These are phyloP conservation scores for Hymenoscyphus repandus DNA, from an alignment of 2,329 filamentous ascomycete genomes.

Conservation along the genomic window DNA sequence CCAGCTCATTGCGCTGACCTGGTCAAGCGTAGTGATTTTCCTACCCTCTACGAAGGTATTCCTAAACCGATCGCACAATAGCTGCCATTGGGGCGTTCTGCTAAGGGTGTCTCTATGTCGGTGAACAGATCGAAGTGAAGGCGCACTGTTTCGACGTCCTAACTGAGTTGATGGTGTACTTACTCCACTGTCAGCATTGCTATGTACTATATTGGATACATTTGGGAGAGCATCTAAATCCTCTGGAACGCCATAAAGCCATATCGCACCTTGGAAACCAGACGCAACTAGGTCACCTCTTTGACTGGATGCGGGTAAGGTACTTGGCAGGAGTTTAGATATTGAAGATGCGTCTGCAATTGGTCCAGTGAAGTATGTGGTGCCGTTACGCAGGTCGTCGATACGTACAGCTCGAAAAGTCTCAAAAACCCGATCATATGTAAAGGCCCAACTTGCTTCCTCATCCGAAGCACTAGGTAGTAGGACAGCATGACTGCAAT, in stretches of 20 bases:
- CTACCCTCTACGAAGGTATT: slow-evolving; percentile 67
- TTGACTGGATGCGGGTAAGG: slow-evolving; percentile 63
- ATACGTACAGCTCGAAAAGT: slow-evolving; percentile 73
- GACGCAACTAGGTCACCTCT: slow-evolving; percentile 67
- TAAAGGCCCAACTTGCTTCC: slow-evolving; percentile 71
- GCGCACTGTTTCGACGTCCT: slow-evolving; percentile 27
- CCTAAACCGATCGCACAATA: slow-evolving; percentile 60
- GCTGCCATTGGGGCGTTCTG: slow-evolving; percentile 61
- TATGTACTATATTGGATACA: slow-evolving; percentile 24
- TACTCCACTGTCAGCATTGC: slow-evolving; percentile 29
- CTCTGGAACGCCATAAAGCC: slow-evolving; percentile 74
- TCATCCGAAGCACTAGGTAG: slow-evolving; percentile 43
- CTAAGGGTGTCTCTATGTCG: slow-evolving; percentile 18
- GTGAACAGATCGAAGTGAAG: slow-evolving; percentile 24
- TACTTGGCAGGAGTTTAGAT: slow-evolving; percentile 60
- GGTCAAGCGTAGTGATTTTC: slow-evolving; percentile 59
- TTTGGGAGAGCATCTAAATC: slow-evolving; percentile 60
- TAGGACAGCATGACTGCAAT: slow-evolving; percentile 72
- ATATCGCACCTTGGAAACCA: slow-evolving; percentile 69
- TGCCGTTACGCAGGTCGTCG: slow-evolving; percentile 69
- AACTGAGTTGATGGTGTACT: slow-evolving; percentile 22
- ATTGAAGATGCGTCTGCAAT: slow-evolving; percentile 45
- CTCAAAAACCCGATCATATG: slow-evolving; percentile 71
- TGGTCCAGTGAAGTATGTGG: slow-evolving; percentile 74
- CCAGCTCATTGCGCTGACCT: slow-evolving; percentile 67